Evolutionary conservation across 768 basidiomycete species (phyloP).

Genomic region (Dacryopinax spathularia): DNA sequence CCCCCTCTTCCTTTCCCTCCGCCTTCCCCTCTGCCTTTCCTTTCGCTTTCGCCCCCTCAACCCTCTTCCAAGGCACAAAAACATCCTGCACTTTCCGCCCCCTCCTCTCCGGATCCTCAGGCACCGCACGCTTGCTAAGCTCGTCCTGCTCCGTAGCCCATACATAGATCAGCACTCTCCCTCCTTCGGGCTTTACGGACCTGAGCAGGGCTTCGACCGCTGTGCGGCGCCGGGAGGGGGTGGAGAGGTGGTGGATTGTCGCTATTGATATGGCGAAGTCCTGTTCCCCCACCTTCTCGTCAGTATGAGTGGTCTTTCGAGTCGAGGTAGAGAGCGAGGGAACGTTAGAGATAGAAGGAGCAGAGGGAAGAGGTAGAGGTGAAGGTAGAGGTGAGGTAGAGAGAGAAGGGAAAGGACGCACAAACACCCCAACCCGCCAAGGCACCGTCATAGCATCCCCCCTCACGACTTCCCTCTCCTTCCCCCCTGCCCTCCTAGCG

Average conservation of each 20-base stretch:
- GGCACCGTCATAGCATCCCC: slow-evolving; percentile 59
- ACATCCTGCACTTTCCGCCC: slow-evolving; percentile 50
- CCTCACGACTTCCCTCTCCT: slow-evolving; percentile 55
- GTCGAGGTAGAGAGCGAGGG: no score
- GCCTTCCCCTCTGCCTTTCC: neutral
- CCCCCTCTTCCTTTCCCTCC: neutral
- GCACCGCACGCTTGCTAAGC: slow-evolving; percentile 59
- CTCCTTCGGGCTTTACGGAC: slow-evolving; percentile 50
- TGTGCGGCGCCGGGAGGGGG: slow-evolving; percentile 49
- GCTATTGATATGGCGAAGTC: slow-evolving; percentile 96
- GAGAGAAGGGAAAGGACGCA: slow-evolving; percentile 30
- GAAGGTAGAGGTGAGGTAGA: neutral
- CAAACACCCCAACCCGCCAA: slow-evolving; percentile 74
- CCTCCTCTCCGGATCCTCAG: slow-evolving; percentile 16
- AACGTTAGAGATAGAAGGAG: no score
- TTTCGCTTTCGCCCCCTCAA: slow-evolving; percentile 7
- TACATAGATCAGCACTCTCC: slow-evolving; percentile 80
- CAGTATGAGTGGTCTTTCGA: no score
- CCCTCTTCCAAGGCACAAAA: slow-evolving; percentile 62
- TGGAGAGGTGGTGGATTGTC: slow-evolving; percentile 90
- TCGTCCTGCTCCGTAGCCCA: slow-evolving; percentile 94
- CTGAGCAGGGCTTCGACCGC: slow-evolving; percentile 60
- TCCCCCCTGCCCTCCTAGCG: slow-evolving; percentile 48
- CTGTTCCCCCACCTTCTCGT: slow-evolving; percentile 37
- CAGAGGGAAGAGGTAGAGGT: neutral